Evolutionary conservation across 2,329 filamentous ascomycete species (phyloP), one percentile per base, ranked within the genome.

Genomic region (Leptographium wingfieldii): DNA sequence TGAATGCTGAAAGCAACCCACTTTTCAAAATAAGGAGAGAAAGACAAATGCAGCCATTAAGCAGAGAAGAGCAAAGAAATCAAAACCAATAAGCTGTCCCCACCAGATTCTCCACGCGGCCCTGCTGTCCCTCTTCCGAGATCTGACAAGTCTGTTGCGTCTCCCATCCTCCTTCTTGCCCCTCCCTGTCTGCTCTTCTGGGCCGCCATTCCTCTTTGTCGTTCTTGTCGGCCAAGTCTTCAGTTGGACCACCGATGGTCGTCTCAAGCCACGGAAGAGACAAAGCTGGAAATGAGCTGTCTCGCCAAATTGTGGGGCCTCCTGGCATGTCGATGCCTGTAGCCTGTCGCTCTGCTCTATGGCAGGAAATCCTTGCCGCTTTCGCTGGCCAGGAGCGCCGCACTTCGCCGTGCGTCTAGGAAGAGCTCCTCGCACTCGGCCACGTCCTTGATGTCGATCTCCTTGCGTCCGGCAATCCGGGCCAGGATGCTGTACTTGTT

Each of bases 351-450:
- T n/a, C 43, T 48, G 43, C 16, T 49, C 80, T 71, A 87, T 69
- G 78, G 78, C 66, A 90, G 78, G 74, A 85, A 92, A 62, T 79
- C 82, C 66, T 77, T 78, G 65, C 81, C 83, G 60, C 80, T 80
- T 73, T 84, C 83, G 59, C 81, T 74, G 64, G 73, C 76, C 67
- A 91, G 80, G 66, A 92, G 80, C 63, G 79, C 75, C 64, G 89
- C 88, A 72, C 89, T 92, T 66, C 88, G 82, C 69, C 85, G 84
- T 56, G 88, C 87, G 73, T 94, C 89, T 65, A 92, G 82, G 77
- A 94, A 92, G 57, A 94, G 76, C 68, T 90, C 87, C 71, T 92
- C 87, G 71, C 88, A 92, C 74, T 94, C 89, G 19, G 81, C 81
- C 65, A 94, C 83, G 72, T 92, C 89, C 68, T 84, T 80, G 60